Evolutionary conservation across 2,329 filamentous ascomycete species (phyloP).

Genomic region (Phaeoacremonium minimum): DNA sequence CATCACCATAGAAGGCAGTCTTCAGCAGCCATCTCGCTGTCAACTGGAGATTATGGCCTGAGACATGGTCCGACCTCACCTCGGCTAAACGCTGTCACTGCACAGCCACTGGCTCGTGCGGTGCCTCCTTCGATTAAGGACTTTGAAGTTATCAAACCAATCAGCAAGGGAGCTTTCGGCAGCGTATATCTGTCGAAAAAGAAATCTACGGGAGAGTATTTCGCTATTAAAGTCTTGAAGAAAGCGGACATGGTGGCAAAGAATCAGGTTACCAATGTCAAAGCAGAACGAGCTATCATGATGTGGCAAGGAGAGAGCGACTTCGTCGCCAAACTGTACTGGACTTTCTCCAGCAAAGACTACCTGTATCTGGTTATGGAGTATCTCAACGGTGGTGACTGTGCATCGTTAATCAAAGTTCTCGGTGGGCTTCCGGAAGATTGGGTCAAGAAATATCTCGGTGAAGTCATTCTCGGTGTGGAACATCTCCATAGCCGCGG

Average conservation of each 20-base stretch:
- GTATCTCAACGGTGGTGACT: slow-evolving; percentile 96
- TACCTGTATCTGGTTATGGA: slow-evolving; percentile 99
- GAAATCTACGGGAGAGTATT: slow-evolving; percentile 97
- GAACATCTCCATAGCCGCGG: slow-evolving; percentile 92
- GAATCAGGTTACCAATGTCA: slow-evolving; percentile 98
- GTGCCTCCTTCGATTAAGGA: slow-evolving; percentile 97
- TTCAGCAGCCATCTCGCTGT: slow-evolving; percentile 72
- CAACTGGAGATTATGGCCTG: slow-evolving; percentile 32
- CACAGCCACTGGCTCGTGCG: slow-evolving; percentile 79
- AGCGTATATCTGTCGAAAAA: slow-evolving; percentile 98
- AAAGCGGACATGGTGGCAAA: slow-evolving; percentile 99
- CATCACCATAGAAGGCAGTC: slow-evolving; percentile 75
- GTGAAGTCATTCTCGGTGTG: slow-evolving; percentile 93
- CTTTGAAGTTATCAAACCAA: slow-evolving; percentile 98
- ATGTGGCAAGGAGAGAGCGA: slow-evolving; percentile 99
- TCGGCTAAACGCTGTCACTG: slow-evolving; percentile 68
- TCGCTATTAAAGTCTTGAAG: slow-evolving; percentile 96
- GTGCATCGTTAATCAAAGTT: slow-evolving; percentile 92
- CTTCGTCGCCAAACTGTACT: slow-evolving; percentile 97
- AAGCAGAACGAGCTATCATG: slow-evolving; percentile 98
- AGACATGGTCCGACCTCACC: slow-evolving; percentile 72
- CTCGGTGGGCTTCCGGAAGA: slow-evolving; percentile 90
- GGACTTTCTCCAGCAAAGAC: slow-evolving; percentile 99
- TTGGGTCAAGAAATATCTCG: slow-evolving; percentile 97
- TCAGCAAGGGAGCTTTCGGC: slow-evolving; percentile 97